Percentiles rank a stretch among this genome's conserved stretches.
These are phyloP conservation scores for Davidsoniella eucalypti DNA, from an alignment of 2,329 filamentous ascomycete species.

Conservation along the genomic window DNA sequence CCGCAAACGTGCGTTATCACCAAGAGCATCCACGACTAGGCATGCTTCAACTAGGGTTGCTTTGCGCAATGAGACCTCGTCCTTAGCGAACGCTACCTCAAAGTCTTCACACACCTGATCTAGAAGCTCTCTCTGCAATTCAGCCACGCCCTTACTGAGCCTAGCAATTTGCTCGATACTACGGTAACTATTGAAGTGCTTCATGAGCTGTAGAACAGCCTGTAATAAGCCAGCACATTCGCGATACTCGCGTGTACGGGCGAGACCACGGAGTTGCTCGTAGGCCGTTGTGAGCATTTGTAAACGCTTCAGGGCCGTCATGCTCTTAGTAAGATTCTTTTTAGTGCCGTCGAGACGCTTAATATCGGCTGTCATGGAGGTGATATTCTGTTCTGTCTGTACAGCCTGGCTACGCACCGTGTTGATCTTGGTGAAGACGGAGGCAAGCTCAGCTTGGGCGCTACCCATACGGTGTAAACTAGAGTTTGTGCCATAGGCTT, in stretches of 20 bases:
- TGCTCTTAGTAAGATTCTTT: conserved; percentile 86
- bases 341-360: conserved; percentile 95
- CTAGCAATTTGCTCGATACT: conserved; percentile 97
- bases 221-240: conserved; percentile 89
- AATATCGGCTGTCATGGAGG: conserved; percentile 97
- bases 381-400: conserved; percentile 88
- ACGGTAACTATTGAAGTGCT: conserved; percentile 93
- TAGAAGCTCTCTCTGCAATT: conserved; percentile 77
- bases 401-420: conserved; percentile 76
- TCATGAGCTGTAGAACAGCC: conserved; percentile 93
- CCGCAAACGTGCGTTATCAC: conserved; percentile 66
- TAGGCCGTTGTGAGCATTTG: conserved; percentile 99
- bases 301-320: conserved; percentile 91
- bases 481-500: conserved; percentile 72
- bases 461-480: conserved; percentile 83
- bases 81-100: conserved; percentile 83
- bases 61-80: conserved; percentile 55
- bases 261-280: conserved; percentile 74
- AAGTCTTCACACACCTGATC: conserved; percentile 99
- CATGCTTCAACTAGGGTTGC: conserved; percentile 71
- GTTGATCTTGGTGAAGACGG: conserved; percentile 89
- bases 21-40: conserved; percentile 84
- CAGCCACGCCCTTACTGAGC: conserved; percentile 79
- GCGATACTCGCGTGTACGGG: conserved; percentile 75
- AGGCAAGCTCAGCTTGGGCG: conserved; percentile 75